Conservation (phyloP, 2,329 filamentous ascomycete species). For the Raffaelea ambrosiae region DNA sequence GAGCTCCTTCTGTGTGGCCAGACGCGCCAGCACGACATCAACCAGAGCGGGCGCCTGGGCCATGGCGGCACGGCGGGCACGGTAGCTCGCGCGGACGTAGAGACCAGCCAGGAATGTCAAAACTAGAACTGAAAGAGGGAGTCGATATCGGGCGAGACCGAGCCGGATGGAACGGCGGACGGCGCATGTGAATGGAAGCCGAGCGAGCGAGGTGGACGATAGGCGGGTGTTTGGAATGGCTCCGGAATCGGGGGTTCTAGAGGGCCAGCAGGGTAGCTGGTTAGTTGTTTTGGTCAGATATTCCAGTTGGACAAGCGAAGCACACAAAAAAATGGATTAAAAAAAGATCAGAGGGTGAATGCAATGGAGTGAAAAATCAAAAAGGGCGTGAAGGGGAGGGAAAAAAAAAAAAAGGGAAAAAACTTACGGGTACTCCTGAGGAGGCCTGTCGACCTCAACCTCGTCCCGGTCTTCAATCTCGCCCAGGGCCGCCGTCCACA, state of each 20-base stretch:
- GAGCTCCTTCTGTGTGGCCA: constrained; percentile 76
- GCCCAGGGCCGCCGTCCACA: constrained; percentile 67
- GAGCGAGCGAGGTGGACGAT: constrained; percentile 82
- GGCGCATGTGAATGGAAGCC: constrained; percentile 78
- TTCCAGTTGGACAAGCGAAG: constrained; percentile 11
- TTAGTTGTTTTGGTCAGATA: constrained; percentile 60
- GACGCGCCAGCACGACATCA: constrained; percentile 70
- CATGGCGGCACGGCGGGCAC: constrained; percentile 54
- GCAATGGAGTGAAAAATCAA: constrained; percentile 8
- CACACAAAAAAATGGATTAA: constrained; percentile 1
- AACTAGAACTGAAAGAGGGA: constrained; percentile 65
- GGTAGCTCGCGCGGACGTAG: constrained; percentile 59
- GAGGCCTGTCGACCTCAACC: constrained; percentile 40
- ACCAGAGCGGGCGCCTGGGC: constrained; percentile 76
- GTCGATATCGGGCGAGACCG: constrained; percentile 78
- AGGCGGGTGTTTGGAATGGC: constrained; percentile 55
- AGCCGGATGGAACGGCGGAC: constrained; percentile 69
- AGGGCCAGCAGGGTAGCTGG: constrained; percentile 65
- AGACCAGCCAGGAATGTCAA: constrained; percentile 37
- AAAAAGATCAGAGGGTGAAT: constrained; percentile 8
- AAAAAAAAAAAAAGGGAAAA: constrained; percentile 4
- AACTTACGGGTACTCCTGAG: constrained; percentile 44
- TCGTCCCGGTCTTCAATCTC: constrained; percentile 60
- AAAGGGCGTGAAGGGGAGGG: not conserved
- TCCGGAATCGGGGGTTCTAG: constrained; percentile 62